Evolutionary conservation across 2,329 filamentous ascomycete species (phyloP).

Genomic region (Aspergillus ochraceoroseus): DNA sequence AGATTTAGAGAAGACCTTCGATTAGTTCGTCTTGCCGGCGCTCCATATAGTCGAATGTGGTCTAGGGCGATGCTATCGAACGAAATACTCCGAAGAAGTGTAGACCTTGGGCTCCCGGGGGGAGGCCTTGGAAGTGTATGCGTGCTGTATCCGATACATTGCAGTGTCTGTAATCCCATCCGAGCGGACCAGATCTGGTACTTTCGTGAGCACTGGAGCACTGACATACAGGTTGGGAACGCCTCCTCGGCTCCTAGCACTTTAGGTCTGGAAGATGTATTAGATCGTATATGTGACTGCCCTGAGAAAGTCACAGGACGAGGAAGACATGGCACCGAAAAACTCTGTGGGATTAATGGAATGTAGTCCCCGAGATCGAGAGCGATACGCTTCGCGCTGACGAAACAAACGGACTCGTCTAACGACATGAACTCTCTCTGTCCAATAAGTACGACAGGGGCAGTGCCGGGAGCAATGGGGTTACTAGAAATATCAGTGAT

Average conservation of each 20-base stretch:
- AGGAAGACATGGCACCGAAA: slow-evolving; percentile 21
- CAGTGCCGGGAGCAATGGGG: no score
- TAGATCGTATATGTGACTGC: neutral
- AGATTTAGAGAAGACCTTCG: neutral
- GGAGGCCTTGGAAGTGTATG: slow-evolving; percentile 31
- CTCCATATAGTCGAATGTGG: no score
- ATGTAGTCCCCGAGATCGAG: neutral
- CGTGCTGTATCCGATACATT: slow-evolving; percentile 13
- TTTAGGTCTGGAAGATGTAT: neutral
- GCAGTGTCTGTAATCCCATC: slow-evolving; percentile 32
- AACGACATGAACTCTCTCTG: no score
- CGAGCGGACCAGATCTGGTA: slow-evolving; percentile 37
- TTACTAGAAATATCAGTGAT: no score
- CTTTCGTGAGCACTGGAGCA: slow-evolving; percentile 20
- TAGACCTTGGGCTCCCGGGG: slow-evolving; percentile 32
- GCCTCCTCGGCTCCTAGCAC: neutral
- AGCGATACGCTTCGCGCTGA: neutral
- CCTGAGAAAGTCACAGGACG: neutral
- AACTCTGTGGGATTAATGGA: slow-evolving; percentile 2
- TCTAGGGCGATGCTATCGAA: no score
- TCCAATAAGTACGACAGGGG: no score
- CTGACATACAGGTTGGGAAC: neutral
- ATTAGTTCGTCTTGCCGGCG: neutral
- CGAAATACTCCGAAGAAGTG: slow-evolving; percentile 24
- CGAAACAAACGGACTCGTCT: no score